phyloP scores from a whole-genome alignment of 768 basidiomycete genomes.

The Termitomyces sp. region DNA sequence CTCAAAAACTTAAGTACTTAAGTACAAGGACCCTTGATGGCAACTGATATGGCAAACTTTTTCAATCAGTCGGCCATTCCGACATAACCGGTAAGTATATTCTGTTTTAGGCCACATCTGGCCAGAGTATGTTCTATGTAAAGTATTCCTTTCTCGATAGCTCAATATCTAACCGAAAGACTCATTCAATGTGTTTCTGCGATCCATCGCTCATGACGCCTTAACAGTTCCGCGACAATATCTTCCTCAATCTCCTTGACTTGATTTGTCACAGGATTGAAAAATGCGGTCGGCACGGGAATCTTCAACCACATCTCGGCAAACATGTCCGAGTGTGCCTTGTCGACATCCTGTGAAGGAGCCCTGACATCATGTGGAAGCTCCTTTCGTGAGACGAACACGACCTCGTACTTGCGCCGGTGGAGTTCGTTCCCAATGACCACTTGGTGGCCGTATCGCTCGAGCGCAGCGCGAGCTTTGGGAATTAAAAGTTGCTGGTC shows the following conservation, averaged over 20 bases:
- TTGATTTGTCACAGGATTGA: slow-evolving; percentile 24
- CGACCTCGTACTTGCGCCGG: slow-evolving; percentile 85
- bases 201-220: slow-evolving; percentile 72
- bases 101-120: too few relatives aligned
- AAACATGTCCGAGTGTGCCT: slow-evolving; percentile 23
- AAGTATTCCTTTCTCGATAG: background rate
- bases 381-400: slow-evolving; percentile 68
- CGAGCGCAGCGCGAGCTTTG: slow-evolving; percentile 82
- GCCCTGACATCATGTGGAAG: slow-evolving; percentile 10
- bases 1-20: too few relatives aligned
- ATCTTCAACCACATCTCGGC: slow-evolving; percentile 64
- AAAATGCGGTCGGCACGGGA: slow-evolving; percentile 29
- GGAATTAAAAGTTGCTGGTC: slow-evolving; percentile 79
- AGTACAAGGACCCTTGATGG: too few relatives aligned
- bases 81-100: too few relatives aligned
- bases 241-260: slow-evolving; percentile 90
- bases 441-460: slow-evolving; percentile 94
- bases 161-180: background rate
- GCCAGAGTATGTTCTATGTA: too few relatives aligned
- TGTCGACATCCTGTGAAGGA: slow-evolving; percentile 2
- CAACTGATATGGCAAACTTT: too few relatives aligned
- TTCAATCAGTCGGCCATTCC: too few relatives aligned
- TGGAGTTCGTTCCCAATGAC: slow-evolving; percentile 97
- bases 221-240: slow-evolving; percentile 72
- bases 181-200: slow-evolving; percentile 10